Evolutionary conservation across 1,284 basidiomycete genomes (phyloP), one percentile per base, ranked within the genome.

Genomic region (Naganishia albida): DNA sequence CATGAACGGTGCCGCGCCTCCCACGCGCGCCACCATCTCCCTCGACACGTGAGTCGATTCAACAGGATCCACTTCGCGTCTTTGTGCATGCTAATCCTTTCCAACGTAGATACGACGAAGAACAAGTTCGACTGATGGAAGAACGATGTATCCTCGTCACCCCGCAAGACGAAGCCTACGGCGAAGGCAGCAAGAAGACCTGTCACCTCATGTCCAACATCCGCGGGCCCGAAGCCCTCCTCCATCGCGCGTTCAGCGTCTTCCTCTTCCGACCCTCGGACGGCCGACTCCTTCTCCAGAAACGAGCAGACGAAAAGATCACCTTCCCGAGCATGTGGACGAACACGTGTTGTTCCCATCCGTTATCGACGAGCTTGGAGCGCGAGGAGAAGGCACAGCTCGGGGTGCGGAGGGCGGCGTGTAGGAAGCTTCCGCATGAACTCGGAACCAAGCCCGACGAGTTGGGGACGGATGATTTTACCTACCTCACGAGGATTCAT

Each of bases 321-420:
- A 99, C 96, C 2, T 99, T 99, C 82, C 96, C 96, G 1, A 87
- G 91, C 76, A 94, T 98, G 92, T 99, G 96, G 96, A 99, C 96
- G 46, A 99, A 99, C 80, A 99, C 96, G 3, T 99, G 96, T 79
- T 99, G 96, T 82, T 96, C 92, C 38, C 96, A 99, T 75, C 96
- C 96, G 18, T 83, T 99, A 63, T 80, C 80, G 49, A 82, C 82
- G 71, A 78, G 78, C 69, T 87, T 90, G 70, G 96, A 99, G 80
- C 90, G 94, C 70, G 87, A 87, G 68, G 83, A 86, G 71, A 77
- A 84, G 73, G 84, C 87, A 42, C 91, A 96, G 78, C 85, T 87
- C 40, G 93, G 93, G 73, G 94, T 96, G 23, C 85, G 88, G 62
- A 81, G 87, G 26, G 96, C 96, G 28, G 95, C 94, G 3, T 89